phyloP scores from a whole-genome alignment of 441 rosid genomes.

The Erysimum pusillum region DNA sequence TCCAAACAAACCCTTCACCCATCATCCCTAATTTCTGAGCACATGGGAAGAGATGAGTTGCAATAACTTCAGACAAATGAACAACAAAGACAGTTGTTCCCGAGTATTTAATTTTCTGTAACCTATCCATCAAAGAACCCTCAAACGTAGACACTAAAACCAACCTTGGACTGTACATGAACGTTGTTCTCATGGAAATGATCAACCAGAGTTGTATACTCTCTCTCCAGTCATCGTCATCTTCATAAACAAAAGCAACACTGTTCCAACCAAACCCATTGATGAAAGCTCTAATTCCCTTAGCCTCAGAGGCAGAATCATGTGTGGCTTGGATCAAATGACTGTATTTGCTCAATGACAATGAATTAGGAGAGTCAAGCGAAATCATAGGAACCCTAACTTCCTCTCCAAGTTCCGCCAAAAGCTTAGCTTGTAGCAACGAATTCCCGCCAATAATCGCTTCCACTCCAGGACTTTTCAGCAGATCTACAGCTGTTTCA shows the following conservation, averaged over 20 bases:
- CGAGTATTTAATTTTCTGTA: constrained; percentile 40
- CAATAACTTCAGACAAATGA: constrained; percentile 47
- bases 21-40: constrained; percentile 51
- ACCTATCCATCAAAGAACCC: constrained; percentile 32
- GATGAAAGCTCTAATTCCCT: constrained; percentile 45
- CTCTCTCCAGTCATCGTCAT: constrained; percentile 41
- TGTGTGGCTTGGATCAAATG: constrained; percentile 49
- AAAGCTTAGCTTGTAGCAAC: constrained; percentile 41
- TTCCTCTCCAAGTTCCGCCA: constrained; percentile 48
- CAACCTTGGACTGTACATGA: constrained; percentile 27
- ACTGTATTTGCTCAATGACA: constrained; percentile 30
- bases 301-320: constrained; percentile 45
- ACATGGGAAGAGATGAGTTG: constrained; percentile 44
- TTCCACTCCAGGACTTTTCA: constrained; percentile 32
- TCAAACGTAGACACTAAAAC: constrained; percentile 35
- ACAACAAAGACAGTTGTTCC: constrained; percentile 50
- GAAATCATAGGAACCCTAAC: constrained; percentile 51
- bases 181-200: constrained; percentile 32
- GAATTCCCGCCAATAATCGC: constrained; percentile 50
- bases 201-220: constrained; percentile 36
- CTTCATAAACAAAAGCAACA: constrained; percentile 48
- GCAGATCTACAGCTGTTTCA: constrained; percentile 40
- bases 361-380: constrained; percentile 34
- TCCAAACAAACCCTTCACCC: constrained; percentile 61
- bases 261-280: constrained; percentile 45